A percentile compares a stretch with the other conserved stretches of the same genome.
Evolutionary conservation across 2,329 filamentous ascomycete genomes (phyloP).

Genomic region (Botryotinia globosa): DNA sequence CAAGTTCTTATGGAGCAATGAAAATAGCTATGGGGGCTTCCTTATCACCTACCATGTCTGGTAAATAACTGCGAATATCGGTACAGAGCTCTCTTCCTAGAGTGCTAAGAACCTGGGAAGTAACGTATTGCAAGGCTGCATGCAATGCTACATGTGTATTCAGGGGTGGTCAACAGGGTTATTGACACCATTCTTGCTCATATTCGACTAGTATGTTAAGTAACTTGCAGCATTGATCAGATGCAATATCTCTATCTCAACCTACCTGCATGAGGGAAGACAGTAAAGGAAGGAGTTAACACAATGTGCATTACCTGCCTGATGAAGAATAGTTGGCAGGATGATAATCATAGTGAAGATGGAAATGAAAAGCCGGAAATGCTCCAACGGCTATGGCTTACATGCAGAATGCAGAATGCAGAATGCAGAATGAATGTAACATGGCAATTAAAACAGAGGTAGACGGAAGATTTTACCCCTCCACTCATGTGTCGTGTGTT

Average conservation of each 20-base stretch:
- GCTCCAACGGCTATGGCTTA: not conserved
- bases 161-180: conserved; percentile 5
- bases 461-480: not conserved
- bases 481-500: not conserved
- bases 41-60: conserved; percentile 15
- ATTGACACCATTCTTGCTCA: conserved; percentile 1
- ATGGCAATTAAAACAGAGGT: not conserved
- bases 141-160: conserved; percentile 8
- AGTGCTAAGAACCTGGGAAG: not conserved
- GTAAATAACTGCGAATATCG: not conserved
- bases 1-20: conserved; percentile 14
- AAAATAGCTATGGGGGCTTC: conserved; percentile 13
- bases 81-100: not conserved
- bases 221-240: conserved; percentile 8
- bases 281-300: conserved; percentile 14
- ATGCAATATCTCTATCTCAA: conserved; percentile 4
- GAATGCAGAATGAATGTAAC: not conserved
- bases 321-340: conserved; percentile 8
- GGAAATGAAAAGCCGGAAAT: not conserved
- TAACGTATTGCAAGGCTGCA: not conserved
- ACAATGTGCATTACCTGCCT: conserved; percentile 15
- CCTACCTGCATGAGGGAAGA: not conserved
- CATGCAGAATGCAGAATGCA: not conserved
- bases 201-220: not conserved
- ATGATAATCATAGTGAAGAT: not conserved